Conservation (phyloP, 2,329 filamentous ascomycete species). For the Knufia fluminis region DNA sequence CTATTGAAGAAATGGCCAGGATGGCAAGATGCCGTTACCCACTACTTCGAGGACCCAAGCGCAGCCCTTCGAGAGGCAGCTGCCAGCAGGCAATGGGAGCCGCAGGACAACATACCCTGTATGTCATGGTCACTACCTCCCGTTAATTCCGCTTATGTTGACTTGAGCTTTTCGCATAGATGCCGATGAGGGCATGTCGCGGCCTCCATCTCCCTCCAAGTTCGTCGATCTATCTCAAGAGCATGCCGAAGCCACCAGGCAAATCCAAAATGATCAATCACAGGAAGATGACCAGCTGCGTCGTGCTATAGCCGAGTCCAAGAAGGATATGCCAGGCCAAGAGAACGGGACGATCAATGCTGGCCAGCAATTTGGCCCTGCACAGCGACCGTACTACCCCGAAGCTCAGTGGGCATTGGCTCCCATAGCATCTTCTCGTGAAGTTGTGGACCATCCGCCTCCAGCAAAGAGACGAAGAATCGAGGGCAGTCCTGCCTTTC, state of each 20-base stretch:
- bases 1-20: conserved; percentile 9
- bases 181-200: conserved; percentile 29
- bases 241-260: conserved; percentile 25
- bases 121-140: conserved; percentile 5
- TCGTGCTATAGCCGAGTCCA: conserved; percentile 39
- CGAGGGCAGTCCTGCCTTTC: conserved; percentile 44
- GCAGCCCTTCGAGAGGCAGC: neutral
- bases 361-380: conserved; percentile 43
- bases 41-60: conserved; percentile 7
- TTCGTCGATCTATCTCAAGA: conserved; percentile 27
- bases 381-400: conserved; percentile 47
- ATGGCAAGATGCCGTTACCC: conserved; percentile 4
- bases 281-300: conserved; percentile 37
- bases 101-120: conserved; percentile 21
- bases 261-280: conserved; percentile 16
- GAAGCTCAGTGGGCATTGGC: conserved; percentile 48
- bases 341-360: conserved; percentile 45
- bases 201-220: conserved; percentile 37
- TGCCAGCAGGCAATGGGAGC: conserved; percentile 13
- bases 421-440: conserved; percentile 38
- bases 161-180: conserved; percentile 28
- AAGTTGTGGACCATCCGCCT: conserved; percentile 47
- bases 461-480: conserved; percentile 41
- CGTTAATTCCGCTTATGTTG: conserved; percentile 10
- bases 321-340: conserved; percentile 37